Base-by-base conservation (phyloP, 2,329 filamentous ascomycete genomes). In the Aschersonia sp. region DNA sequence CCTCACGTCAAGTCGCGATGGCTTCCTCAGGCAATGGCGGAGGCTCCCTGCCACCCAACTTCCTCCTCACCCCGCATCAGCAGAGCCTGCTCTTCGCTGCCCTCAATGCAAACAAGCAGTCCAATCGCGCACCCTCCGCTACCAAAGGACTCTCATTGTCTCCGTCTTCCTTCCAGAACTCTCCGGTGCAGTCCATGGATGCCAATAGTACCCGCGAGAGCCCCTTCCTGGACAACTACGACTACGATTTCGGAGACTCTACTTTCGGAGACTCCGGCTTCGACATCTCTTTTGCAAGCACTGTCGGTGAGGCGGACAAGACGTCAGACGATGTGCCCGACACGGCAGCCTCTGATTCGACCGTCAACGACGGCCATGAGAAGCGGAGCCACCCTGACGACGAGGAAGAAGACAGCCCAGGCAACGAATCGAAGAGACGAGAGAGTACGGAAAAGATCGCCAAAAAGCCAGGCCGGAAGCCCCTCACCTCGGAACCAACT, bases 381-480 rank as follows among this genome's bases (percentile, higher is more conserved):
- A 90, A 90, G 69, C 73, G 84, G 52, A 81, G 83, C 60, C 83
- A 81, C 58, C 80, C 81, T 0, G 81, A 83, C 45, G 78, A 81
- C 32, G 78, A 84, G 10, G 80, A 80, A 2, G 83, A 84, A 5
- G 84, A 75, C n/a, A 63, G 57, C 39, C 58, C 59, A 14, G 66
- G 69, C 47, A 68, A 67, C 42, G 67, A 68, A 12, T 66, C 72
- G 49, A 92, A 89, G 70, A 78, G 87, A 53, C 79, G 85, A 50
- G 88, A 94, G 65, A 79, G 83, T 49, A 81, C 87, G 48, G 87
- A 89, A 43, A 95, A 92, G 67, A 74, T 82, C 42, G 79, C 87
- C 30, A 97, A 97, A 78, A 98, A 97, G 69, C 90, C 92, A 5
- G 92, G 92, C 45, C 80, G 92, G 53, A 98, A 98, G 72, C 92